These are phyloP conservation scores for Picochlorum sp. DNA, from an alignment of 139 green algal genomes.

Conservation along the genomic window DNA sequence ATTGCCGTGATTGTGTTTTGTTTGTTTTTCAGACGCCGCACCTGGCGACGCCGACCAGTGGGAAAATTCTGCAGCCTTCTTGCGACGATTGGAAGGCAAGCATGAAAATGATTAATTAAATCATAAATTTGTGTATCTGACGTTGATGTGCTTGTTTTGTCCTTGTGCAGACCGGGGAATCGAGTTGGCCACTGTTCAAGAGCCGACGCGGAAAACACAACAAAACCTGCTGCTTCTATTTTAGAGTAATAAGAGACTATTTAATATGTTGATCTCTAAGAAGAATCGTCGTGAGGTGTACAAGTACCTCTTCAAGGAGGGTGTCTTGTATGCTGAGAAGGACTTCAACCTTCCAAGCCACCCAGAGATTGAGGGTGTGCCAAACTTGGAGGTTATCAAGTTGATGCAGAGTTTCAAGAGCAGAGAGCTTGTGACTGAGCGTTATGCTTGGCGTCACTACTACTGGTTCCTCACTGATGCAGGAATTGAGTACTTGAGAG, in stretches of 20 bases:
- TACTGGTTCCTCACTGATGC: slow-evolving; percentile 99
- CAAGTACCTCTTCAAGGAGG: slow-evolving; percentile 99
- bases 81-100: too few relatives aligned
- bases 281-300: slow-evolving; percentile 97
- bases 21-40: not conserved
- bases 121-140: too few relatives aligned
- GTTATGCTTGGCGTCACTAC: slow-evolving; percentile 97
- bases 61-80: too few relatives aligned
- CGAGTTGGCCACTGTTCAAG: slow-evolving; percentile 63
- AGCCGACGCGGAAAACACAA: slow-evolving; percentile 60
- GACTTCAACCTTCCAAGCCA: slow-evolving; percentile 95
- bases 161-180: slow-evolving; percentile 53
- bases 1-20: not conserved
- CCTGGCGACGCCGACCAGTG: not conserved
- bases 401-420: slow-evolving; percentile 88
- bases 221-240: slow-evolving; percentile 32
- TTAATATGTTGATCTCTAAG: slow-evolving; percentile 96
- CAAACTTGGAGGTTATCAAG: slow-evolving; percentile 78
- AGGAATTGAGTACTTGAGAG: slow-evolving; percentile 96
- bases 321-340: slow-evolving; percentile 97
- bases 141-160: too few relatives aligned
- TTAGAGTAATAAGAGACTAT: slow-evolving; percentile 14
- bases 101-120: too few relatives aligned
- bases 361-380: slow-evolving; percentile 77
- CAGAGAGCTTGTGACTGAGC: slow-evolving; percentile 92